These are phyloP conservation scores for Curvularia verruculosa DNA, from an alignment of 2,329 filamentous ascomycete genomes.

Conservation along the genomic window DNA sequence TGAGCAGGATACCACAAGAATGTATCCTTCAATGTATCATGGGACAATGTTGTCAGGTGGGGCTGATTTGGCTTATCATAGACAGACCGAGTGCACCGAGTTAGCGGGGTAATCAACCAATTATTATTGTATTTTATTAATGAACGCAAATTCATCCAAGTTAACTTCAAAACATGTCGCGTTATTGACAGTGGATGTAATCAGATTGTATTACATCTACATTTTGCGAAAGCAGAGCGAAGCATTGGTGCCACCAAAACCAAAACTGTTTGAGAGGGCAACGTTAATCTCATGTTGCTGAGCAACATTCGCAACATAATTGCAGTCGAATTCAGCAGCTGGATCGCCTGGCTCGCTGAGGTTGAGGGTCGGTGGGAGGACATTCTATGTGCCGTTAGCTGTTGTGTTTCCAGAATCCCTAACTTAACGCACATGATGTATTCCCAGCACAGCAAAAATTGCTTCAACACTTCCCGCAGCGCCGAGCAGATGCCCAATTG, in stretches of 20 bases:
- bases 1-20: background rate
- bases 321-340: constrained; percentile 73
- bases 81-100: background rate
- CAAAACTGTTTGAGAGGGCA: constrained; percentile 92
- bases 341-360: constrained; percentile 66
- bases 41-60: constrained; percentile 28
- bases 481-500: constrained; percentile 87
- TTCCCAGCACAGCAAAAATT: constrained; percentile 79
- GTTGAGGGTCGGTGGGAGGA: constrained; percentile 86
- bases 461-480: constrained; percentile 91
- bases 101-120: constrained; percentile 20
- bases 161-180: background rate
- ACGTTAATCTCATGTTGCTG: constrained; percentile 75
- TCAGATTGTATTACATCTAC: constrained; percentile 19
- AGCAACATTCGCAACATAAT: constrained; percentile 76
- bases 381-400: constrained; percentile 61
- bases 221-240: constrained; percentile 75
- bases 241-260: constrained; percentile 96
- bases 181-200: background rate
- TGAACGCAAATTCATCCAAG: constrained; percentile 4
- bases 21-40: constrained; percentile 6
- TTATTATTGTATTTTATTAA: constrained; percentile 24
- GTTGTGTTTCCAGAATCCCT: background rate
- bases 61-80: constrained; percentile 22
- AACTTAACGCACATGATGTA: constrained; percentile 70